A percentile compares a stretch with the other conserved stretches of the same genome.
phyloP scores from a whole-genome alignment of 257 asterid species.

The Anisodus tanguticus region DNA sequence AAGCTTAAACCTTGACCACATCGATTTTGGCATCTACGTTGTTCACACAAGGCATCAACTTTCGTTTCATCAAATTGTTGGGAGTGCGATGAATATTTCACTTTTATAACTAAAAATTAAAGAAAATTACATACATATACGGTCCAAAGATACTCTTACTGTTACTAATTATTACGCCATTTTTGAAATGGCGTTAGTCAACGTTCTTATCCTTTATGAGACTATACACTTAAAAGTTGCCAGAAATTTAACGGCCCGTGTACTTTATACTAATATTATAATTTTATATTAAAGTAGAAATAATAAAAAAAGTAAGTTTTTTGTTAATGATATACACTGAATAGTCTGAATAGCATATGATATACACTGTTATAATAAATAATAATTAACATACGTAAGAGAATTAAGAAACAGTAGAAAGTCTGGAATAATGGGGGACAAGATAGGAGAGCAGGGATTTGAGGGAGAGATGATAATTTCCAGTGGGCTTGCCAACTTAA shows the following conservation, averaged over 20 bases:
- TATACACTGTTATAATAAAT: neutral
- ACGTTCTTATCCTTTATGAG: neutral
- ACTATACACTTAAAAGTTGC: neutral
- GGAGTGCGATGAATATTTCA: neutral
- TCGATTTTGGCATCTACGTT: slow-evolving; percentile 37
- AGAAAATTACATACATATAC: no score
- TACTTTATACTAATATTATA: no score
- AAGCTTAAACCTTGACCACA: slow-evolving; percentile 36
- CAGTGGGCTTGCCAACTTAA: slow-evolving; percentile 28
- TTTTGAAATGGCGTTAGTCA: neutral
- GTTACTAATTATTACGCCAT: no score
- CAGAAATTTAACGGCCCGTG: neutral
- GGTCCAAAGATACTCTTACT: no score
- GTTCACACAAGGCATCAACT: neutral
- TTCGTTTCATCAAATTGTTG: neutral
- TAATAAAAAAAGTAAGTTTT: neutral
- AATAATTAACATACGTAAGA: neutral
- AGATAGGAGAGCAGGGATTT: slow-evolving; percentile 26
- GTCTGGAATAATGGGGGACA: slow-evolving; percentile 26
- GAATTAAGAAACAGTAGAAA: neutral
- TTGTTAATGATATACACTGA: neutral
- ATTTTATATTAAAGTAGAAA: neutral
- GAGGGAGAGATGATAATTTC: slow-evolving; percentile 13
- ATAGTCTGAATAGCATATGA: neutral
- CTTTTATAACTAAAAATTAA: no score